phyloP scores from a whole-genome alignment of 2,329 filamentous ascomycete genomes.

The Atkinsonella texensis region DNA sequence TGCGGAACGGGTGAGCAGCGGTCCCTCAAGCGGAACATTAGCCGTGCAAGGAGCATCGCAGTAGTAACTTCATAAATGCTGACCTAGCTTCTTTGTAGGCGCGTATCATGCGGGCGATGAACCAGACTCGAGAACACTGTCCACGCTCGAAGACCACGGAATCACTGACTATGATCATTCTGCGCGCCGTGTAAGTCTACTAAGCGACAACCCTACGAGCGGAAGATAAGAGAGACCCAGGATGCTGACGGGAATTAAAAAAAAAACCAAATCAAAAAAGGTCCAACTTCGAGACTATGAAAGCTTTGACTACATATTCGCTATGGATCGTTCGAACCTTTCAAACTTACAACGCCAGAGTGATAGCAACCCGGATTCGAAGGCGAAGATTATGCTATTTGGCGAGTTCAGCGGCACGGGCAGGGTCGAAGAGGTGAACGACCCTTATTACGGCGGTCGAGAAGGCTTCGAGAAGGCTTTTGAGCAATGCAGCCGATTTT shows the following conservation, averaged over 20 bases:
- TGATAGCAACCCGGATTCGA: constrained; percentile 43
- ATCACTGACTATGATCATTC: constrained; percentile 67
- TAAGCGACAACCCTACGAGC: background rate
- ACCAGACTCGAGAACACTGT: constrained; percentile 76
- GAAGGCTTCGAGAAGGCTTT: constrained; percentile 79
- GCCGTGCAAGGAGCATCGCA: background rate
- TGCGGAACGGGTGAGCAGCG: constrained; percentile 57
- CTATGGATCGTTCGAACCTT: constrained; percentile 83
- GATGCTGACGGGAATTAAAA: no score
- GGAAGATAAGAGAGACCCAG: no score
- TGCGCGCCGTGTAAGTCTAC: constrained; percentile 54
- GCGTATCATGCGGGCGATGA: constrained; percentile 70
- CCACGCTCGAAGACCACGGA: constrained; percentile 59
- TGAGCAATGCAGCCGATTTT: constrained; percentile 69
- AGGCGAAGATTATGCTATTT: constrained; percentile 66
- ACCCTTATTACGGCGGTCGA: constrained; percentile 85
- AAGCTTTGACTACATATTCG: constrained; percentile 84
- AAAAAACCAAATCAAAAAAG: constrained; percentile 19
- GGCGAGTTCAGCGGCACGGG: constrained; percentile 62
- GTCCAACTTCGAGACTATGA: constrained; percentile 56
- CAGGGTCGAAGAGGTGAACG: constrained; percentile 60
- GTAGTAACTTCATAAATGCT: no score
- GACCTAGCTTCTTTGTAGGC: constrained; percentile 27
- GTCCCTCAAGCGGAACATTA: background rate
- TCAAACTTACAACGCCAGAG: constrained; percentile 49